Evolutionary conservation across 2,329 filamentous ascomycete species (phyloP).

Genomic region (Fulvia fulva): DNA sequence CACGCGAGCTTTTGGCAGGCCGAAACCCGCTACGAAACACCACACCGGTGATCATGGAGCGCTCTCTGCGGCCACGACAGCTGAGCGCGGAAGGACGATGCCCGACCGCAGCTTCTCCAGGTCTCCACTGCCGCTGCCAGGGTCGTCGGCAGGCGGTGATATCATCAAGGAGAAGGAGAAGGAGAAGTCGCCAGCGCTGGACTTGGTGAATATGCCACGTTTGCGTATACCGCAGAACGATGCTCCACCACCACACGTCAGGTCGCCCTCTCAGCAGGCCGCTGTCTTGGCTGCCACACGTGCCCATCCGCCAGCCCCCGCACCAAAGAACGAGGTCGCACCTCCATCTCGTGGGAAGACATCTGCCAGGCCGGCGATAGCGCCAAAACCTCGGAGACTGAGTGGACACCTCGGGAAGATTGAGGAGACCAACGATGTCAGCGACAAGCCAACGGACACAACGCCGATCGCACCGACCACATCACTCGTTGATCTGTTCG

Average conservation of each 20-base stretch:
- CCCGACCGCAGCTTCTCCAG: constrained; percentile 18
- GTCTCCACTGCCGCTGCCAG: constrained; percentile 13
- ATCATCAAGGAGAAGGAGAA: constrained; percentile 5
- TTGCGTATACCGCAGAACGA: constrained; percentile 7
- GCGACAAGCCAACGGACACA: constrained; percentile 21
- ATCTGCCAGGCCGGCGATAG: constrained; percentile 21
- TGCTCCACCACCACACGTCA: constrained; percentile 6
- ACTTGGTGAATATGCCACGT: constrained; percentile 5
- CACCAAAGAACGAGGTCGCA: background rate
- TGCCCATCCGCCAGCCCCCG: constrained; percentile 11
- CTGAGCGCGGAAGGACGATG: constrained; percentile 21
- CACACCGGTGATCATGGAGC: constrained; percentile 15
- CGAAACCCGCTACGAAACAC: constrained; percentile 19
- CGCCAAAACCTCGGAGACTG: constrained; percentile 29
- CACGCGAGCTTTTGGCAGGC: constrained; percentile 46
- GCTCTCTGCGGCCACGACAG: constrained; percentile 38
- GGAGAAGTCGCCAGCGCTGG: constrained; percentile 2
- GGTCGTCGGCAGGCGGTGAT: constrained; percentile 6
- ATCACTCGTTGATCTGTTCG: constrained; percentile 66
- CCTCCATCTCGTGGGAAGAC: constrained; percentile 5
- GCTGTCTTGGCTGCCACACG: constrained; percentile 28
- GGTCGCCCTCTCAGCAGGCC: constrained; percentile 29
- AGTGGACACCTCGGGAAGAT: constrained; percentile 15
- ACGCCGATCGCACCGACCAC: constrained; percentile 50
- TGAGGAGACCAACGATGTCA: background rate